phyloP scores from a whole-genome alignment of 257 asterid genomes.

The Nicotiana knightiana region DNA sequence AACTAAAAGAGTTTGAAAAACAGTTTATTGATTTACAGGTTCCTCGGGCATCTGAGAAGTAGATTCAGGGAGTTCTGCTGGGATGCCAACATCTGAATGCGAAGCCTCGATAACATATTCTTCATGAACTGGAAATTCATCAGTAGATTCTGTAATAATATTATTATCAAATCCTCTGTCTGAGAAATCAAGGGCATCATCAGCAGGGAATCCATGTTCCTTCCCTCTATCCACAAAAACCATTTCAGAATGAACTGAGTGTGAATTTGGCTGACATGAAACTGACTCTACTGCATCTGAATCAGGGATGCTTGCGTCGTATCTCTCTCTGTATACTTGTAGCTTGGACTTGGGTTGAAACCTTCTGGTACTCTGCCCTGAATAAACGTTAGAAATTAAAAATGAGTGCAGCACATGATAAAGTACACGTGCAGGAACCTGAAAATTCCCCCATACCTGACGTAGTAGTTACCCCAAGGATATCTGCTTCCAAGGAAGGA shows the following conservation, averaged over 20 bases:
- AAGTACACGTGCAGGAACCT: not conserved
- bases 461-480: slow-evolving; percentile 29
- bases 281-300: slow-evolving; percentile 17
- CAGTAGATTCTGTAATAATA: slow-evolving; percentile 27
- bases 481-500: slow-evolving; percentile 29
- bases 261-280: slow-evolving; percentile 20
- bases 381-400: slow-evolving; percentile 14
- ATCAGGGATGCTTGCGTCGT: slow-evolving; percentile 16
- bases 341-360: slow-evolving; percentile 47
- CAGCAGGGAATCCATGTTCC: slow-evolving; percentile 28
- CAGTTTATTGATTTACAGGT: slow-evolving; percentile 30
- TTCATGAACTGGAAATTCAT: slow-evolving; percentile 38
- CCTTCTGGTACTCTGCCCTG: slow-evolving; percentile 42
- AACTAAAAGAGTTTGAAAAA: slow-evolving; percentile 11
- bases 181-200: slow-evolving; percentile 48
- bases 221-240: slow-evolving; percentile 28
- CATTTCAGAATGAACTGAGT: slow-evolving; percentile 27
- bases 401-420: not conserved
- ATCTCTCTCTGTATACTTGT: slow-evolving; percentile 24
- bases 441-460: slow-evolving; percentile 37
- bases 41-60: slow-evolving; percentile 45
- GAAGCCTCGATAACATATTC: slow-evolving; percentile 31
- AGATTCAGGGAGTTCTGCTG: slow-evolving; percentile 24
- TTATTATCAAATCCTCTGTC: slow-evolving; percentile 32
- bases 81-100: slow-evolving; percentile 27